These are phyloP conservation scores for Tylopilus cervinicoccineus DNA, from an alignment of 768 basidiomycete species.

Conservation along the genomic window DNA sequence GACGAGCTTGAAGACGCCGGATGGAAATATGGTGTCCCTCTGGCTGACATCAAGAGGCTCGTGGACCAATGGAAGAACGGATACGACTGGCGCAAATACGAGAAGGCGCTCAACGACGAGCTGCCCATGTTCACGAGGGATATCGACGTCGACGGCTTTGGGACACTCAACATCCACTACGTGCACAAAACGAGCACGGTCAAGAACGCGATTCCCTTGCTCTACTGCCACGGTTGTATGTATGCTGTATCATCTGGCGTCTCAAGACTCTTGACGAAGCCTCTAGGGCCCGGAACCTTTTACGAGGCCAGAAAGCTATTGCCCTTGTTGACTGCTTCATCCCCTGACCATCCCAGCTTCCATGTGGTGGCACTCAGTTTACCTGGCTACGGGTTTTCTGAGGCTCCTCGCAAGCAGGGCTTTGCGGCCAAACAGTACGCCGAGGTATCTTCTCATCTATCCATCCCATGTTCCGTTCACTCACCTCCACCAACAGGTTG, in stretches of 20 bases:
- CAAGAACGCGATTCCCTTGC: slow-evolving; percentile 48
- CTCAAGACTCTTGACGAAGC: not conserved
- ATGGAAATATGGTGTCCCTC: slow-evolving; percentile 50
- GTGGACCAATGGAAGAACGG: slow-evolving; percentile 47
- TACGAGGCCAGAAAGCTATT: slow-evolving; percentile 53
- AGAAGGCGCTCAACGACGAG: slow-evolving; percentile 46
- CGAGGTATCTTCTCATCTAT: slow-evolving; percentile 35
- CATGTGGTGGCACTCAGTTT: slow-evolving; percentile 58
- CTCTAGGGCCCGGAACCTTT: slow-evolving; percentile 49
- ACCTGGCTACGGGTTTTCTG: slow-evolving; percentile 62
- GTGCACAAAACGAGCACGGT: slow-evolving; percentile 49
- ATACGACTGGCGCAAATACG: slow-evolving; percentile 54
- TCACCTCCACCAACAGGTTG: too few relatives aligned
- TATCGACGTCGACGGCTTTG: slow-evolving; percentile 45
- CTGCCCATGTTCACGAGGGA: slow-evolving; percentile 54
- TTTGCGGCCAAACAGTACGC: slow-evolving; percentile 51
- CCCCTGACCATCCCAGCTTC: slow-evolving; percentile 48
- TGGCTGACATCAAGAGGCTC: slow-evolving; percentile 46
- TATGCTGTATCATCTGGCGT: not conserved
- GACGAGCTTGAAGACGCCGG: slow-evolving; percentile 52
- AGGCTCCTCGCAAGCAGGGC: slow-evolving; percentile 49
- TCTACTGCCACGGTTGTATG: slow-evolving; percentile 61
- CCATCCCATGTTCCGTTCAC: too few relatives aligned
- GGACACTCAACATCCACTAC: slow-evolving; percentile 52
- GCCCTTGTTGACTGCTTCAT: slow-evolving; percentile 43